A percentile compares a stretch with the other conserved stretches of the same genome.
These are phyloP conservation scores for Colletotrichum aenigma DNA, from an alignment of 2,329 filamentous ascomycete genomes.

Conservation along the genomic window DNA sequence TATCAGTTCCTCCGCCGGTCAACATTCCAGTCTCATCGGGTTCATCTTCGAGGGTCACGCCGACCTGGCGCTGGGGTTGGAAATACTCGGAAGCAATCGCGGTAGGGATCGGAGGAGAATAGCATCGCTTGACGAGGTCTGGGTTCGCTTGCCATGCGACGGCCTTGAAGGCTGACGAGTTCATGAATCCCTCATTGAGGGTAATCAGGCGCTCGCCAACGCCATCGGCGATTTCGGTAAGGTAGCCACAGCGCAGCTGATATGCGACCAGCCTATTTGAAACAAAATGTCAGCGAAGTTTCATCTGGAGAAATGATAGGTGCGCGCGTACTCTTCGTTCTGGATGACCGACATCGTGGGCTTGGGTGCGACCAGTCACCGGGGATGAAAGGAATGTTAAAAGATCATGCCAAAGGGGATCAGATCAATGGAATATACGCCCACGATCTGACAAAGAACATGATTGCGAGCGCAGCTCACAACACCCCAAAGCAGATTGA, in stretches of 20 bases:
- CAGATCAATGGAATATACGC: neutral
- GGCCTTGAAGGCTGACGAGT: slow-evolving; percentile 81
- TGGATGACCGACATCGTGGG: slow-evolving; percentile 47
- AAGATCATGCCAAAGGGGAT: slow-evolving; percentile 5
- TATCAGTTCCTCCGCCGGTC: slow-evolving; percentile 70
- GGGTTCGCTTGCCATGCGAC: slow-evolving; percentile 80
- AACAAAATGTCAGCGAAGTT: neutral
- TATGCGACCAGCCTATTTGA: slow-evolving; percentile 74
- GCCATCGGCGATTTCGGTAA: slow-evolving; percentile 80
- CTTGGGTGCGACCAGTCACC: slow-evolving; percentile 4
- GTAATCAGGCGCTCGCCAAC: slow-evolving; percentile 85
- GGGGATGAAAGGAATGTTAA: neutral
- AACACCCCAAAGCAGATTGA: neutral
- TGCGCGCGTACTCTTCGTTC: slow-evolving; percentile 42
- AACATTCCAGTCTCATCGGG: slow-evolving; percentile 76
- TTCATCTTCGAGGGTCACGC: slow-evolving; percentile 71
- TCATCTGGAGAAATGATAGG: neutral
- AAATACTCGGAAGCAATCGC: slow-evolving; percentile 86
- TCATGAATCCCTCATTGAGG: slow-evolving; percentile 79
- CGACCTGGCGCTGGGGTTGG: slow-evolving; percentile 68
- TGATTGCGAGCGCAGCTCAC: slow-evolving; percentile 19
- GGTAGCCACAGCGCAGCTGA: slow-evolving; percentile 80
- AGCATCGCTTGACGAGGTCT: slow-evolving; percentile 78
- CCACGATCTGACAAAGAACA: slow-evolving; percentile 3
- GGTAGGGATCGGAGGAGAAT: slow-evolving; percentile 86